A percentile compares a stretch with the other conserved stretches of the same genome.
Conservation (phyloP, 306 rosid species). For the Hippophae gyantsensis region DNA sequence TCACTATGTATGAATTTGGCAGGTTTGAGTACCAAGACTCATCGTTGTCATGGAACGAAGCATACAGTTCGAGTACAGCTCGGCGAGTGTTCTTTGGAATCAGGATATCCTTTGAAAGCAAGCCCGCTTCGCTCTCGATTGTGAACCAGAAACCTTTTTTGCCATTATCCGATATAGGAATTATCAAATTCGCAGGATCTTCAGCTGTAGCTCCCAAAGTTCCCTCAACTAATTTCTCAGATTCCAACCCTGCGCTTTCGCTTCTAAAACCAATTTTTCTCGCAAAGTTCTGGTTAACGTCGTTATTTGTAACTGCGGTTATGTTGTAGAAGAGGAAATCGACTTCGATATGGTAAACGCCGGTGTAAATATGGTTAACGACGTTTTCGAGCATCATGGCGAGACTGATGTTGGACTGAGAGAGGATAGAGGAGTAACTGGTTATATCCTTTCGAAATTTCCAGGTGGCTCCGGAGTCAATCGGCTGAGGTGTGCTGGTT, state of each 20-base stretch:
- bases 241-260: background rate
- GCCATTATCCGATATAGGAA: constrained; percentile 55
- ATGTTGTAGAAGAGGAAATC: constrained; percentile 30
- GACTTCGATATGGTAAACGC: constrained; percentile 53
- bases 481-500: constrained; percentile 74
- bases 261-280: background rate
- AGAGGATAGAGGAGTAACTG: constrained; percentile 47
- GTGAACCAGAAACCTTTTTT: constrained; percentile 63
- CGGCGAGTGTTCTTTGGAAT: constrained; percentile 53
- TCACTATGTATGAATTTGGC: constrained; percentile 43
- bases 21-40: constrained; percentile 93
- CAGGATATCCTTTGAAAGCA: constrained; percentile 21
- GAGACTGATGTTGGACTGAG: constrained; percentile 26
- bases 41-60: constrained; percentile 73
- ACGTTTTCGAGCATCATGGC: constrained; percentile 78
- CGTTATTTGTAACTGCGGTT: background rate
- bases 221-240: constrained; percentile 2
- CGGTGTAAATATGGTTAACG: constrained; percentile 45
- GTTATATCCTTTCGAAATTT: constrained; percentile 61
- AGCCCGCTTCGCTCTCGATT: constrained; percentile 34
- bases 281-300: constrained; percentile 13
- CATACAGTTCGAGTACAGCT: constrained; percentile 50
- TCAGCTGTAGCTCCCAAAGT: background rate
- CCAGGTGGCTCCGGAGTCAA: constrained; percentile 51
- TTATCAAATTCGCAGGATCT: constrained; percentile 45